Percentiles rank a stretch among this genome's conserved stretches.
Evolutionary conservation across 148 eudicot genomes (phyloP).

Genomic region (Amaranthus palmeri): DNA sequence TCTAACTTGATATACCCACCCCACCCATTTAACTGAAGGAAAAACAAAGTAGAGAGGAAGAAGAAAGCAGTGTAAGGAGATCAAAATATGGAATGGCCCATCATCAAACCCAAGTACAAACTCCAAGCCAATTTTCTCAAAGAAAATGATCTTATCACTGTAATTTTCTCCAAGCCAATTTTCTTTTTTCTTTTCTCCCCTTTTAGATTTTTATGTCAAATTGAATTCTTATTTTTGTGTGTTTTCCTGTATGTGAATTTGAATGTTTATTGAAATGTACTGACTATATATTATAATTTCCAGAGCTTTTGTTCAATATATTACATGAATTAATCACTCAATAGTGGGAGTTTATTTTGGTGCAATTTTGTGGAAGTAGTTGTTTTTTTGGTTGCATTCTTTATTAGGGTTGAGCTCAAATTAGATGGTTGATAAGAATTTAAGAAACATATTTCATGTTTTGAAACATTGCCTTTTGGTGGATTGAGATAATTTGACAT

Average conservation of each 20-base stretch:
- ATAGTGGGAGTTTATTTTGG: neutral
- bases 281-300: neutral
- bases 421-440: neutral
- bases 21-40: too few relatives aligned
- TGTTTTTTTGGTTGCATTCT: neutral
- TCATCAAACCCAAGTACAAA: conserved; percentile 58
- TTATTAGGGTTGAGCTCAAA: neutral
- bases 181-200: neutral
- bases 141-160: conserved; percentile 69
- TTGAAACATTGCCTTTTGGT: neutral
- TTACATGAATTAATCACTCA: neutral
- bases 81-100: conserved; percentile 54
- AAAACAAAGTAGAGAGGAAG: neutral
- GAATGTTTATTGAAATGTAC: neutral
- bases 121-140: conserved; percentile 57
- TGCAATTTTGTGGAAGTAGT: neutral
- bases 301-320: neutral
- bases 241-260: neutral
- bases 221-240: neutral
- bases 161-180: conserved; percentile 50
- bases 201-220: neutral
- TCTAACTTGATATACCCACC: too few relatives aligned
- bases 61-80: conserved; percentile 20
- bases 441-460: neutral
- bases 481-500: neutral